Evolutionary conservation across 257 asterid species (phyloP).

Genomic region (Mitragyna speciosa): DNA sequence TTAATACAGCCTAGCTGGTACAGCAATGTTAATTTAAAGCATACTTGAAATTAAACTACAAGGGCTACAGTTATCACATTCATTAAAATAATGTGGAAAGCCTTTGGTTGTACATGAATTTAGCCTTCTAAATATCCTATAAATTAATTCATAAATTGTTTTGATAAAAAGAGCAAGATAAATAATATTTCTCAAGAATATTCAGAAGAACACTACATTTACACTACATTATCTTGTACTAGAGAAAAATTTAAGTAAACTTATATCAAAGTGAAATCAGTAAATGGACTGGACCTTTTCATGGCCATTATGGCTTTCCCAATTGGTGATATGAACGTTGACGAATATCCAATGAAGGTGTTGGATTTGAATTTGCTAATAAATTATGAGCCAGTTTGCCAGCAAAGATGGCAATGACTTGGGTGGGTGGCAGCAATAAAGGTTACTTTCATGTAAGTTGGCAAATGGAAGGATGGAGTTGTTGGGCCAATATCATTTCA

Average conservation of each 20-base stretch:
- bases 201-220: neutral
- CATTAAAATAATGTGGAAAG: too few relatives aligned
- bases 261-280: neutral
- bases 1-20: too few relatives aligned
- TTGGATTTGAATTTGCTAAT: neutral
- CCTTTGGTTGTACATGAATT: too few relatives aligned
- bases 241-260: neutral
- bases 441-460: neutral
- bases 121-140: too few relatives aligned
- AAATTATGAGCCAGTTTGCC: neutral
- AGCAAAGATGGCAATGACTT: neutral
- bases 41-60: too few relatives aligned
- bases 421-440: slow-evolving; percentile 10
- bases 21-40: too few relatives aligned
- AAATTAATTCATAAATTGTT: neutral
- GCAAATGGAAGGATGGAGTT: slow-evolving; percentile 1
- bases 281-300: neutral
- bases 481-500: slow-evolving; percentile 7
- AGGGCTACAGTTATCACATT: too few relatives aligned
- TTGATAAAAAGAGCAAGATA: neutral
- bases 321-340: neutral
- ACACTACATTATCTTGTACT: neutral
- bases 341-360: neutral
- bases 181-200: neutral
- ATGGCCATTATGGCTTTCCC: neutral